Base-by-base conservation (phyloP, 2,329 filamentous ascomycete genomes). In the Ophiostoma quercus region DNA sequence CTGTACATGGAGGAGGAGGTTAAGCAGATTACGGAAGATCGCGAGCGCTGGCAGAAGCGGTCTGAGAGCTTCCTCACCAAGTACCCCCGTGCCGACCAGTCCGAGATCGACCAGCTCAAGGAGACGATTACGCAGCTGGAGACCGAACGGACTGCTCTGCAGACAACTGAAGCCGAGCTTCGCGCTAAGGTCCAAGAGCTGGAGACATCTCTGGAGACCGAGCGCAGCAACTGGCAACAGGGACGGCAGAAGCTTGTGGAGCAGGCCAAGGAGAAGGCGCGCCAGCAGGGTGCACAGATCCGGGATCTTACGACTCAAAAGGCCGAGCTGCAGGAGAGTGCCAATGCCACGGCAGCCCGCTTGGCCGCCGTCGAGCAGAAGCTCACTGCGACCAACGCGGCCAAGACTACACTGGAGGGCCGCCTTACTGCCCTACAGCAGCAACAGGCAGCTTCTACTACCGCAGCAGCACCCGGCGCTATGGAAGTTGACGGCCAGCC, bases 31-130 rank as follows among this genome's bases (percentile, higher is more conserved):
- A 91, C 96, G 74, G 91, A 95, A 75, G 94, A 98, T 77, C 90
- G 95, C 19, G 94, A 98, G 77, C 88, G 92, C 71, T 97, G 94
- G 92, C 93, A 97, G 79, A 94, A 97, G 82, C 90, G 95, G 32
- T 96, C 93, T 1, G 93, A 98, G 77, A 92, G 96, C 74, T 97
- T 99, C 72, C 86, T 99, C 67, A 93, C 92, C 74, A 97, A 97
- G 78, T 97, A 98, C 77, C 94, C 97, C 74, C 92, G 94, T 70
- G 92, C 96, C 68, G 95, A 99, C 77, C 94, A 95, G 62, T 92
- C 92, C 2, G 94, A 98, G 76, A 86, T 97, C 77, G 94, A 98
- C 75, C 89, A 90, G 71, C 85, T 99, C 71, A 97, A 95, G 81
- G 88, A 91, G 76, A 89, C 89, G 71, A 86, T 97, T 68, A 81